Evolutionary conservation across 2,329 filamentous ascomycete species (phyloP), one percentile per base, ranked within the genome.

Genomic region (Claviceps purpurea): DNA sequence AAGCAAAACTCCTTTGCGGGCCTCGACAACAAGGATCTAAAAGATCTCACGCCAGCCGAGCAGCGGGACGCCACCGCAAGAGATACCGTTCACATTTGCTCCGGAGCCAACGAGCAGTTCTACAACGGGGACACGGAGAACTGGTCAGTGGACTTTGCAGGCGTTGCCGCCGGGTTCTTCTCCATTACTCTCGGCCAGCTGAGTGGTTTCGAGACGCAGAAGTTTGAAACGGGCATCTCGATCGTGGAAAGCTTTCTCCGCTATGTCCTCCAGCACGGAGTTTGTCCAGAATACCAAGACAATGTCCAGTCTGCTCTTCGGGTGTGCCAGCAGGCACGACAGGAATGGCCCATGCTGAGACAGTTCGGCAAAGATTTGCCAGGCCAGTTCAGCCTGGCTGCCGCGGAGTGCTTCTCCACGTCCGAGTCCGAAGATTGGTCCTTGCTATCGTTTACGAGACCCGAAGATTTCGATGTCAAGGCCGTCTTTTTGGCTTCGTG

Each of bases 161-260:
- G 77, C 11, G 79, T 96, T 41, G 84, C 77, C 0, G 84, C 85
- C 41, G 88, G 86, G 0, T 98, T 87, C 64, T 69, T 96, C 78
- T 90, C 70, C 65, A 79, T 72, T 8, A 50, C 56, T 2, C 75
- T 86, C 5, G 74, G 78, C 0, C 70, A 70, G 26, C 70, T 78
- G 40, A 78, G 79, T 40, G 73, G 78, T 18, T 78, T 79, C 48
- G 76, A 81, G 13, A 72, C 68, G 16, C 63, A 69, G 0, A 67
- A 75, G 13, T 74, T 89, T 55, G 68, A 76, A n/a, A 50, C 52
- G 3, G 81, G 81, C 3, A 79, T 83, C 20, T 75, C 77, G 38
- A 79, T 94, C 0, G 74, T 96, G 42, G 79, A 81, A 54, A 95
- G 93, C 62, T 97, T 97, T 63, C 79, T 95, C 56, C 87, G 88